Base-by-base conservation (phyloP, 1,284 basidiomycete species). In the Coniophora puteana region DNA sequence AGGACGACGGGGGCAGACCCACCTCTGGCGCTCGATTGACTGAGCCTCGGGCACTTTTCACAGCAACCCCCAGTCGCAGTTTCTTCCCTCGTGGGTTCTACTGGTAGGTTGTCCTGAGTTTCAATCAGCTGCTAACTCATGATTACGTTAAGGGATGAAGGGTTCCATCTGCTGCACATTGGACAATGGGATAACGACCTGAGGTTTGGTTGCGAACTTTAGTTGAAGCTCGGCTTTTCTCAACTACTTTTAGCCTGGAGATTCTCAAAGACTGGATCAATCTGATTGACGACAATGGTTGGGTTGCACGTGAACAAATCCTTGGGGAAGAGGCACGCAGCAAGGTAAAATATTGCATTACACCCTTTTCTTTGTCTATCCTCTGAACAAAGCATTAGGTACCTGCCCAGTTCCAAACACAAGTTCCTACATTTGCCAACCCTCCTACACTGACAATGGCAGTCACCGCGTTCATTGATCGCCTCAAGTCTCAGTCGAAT, bases 61-160 rank as follows among this genome's bases (percentile, higher is more conserved):
- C 93, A 5, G 93, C 90, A 0, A 97, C 93, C 0, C 93, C 93
- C 1, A 93, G 91, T 59, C 76, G 94, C 36, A 93, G 89, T 51
- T 94, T 96, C 70, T 97, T 97, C 71, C 93, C 93, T 2, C 76
- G 93, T 59, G 93, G 93, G 17, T 97, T 97, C 61, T 97, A 97
- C 63, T 97, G 93, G 90, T 88, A 59, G 28, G 67, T 41, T 27
- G 5, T 24, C 28, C 17, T n/a, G 20, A 16, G 38, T 29, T n/a
- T 17, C 30, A 20, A 22, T 22, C 36, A 36, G 45, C 35, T 46
- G 21, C 20, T 32, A 20, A 41, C 33, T 38, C 5, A 46, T 13
- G 14, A 25, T 17, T 20, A 13, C 36, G 20, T 47, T 10, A 51
- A 89, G 87, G 91, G 93, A 97, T 58, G 93, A 97, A 65, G 93